A percentile compares a stretch with the other conserved stretches of the same genome.
These are phyloP conservation scores for Lenzites betulinus DNA, from an alignment of 768 basidiomycete genomes.

Conservation along the genomic window DNA sequence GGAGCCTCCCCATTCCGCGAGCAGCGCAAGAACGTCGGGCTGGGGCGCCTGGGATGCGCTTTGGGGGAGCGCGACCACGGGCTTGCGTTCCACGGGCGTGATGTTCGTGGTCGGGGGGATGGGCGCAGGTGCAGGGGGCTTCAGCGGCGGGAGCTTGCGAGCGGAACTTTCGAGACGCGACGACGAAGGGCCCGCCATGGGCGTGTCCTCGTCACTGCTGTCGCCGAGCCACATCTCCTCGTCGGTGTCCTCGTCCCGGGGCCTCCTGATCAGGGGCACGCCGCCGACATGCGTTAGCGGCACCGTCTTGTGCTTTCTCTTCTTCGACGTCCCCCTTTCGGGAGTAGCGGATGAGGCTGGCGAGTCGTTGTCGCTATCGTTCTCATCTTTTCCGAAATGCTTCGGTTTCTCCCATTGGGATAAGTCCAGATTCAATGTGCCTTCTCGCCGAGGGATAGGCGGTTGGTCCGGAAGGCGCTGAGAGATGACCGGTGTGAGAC, in stretches of 20 bases:
- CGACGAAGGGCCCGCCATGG: neutral
- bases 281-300: neutral
- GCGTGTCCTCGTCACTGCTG: neutral
- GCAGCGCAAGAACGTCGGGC: slow-evolving; percentile 2
- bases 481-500: neutral
- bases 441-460: slow-evolving; percentile 11
- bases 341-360: neutral
- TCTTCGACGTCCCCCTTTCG: neutral
- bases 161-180: neutral
- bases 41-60: neutral
- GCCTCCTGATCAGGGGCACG: slow-evolving; percentile 2
- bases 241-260: neutral
- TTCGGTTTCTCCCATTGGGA: slow-evolving; percentile 2
- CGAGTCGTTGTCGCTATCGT: neutral
- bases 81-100: neutral
- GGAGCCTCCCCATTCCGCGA: slow-evolving; percentile 3
- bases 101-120: slow-evolving; percentile 5
- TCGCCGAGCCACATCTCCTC: neutral
- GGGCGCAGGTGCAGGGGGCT: neutral
- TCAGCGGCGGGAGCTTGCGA: neutral
- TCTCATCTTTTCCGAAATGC: neutral
- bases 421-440: neutral
- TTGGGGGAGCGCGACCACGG: neutral
- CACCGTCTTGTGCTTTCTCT: neutral
- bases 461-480: slow-evolving; percentile 18